A percentile compares a stretch with the other conserved stretches of the same genome.
These are phyloP conservation scores for Zalerion maritima DNA, from an alignment of 495 filamentous ascomycete genomes.

Conservation along the genomic window DNA sequence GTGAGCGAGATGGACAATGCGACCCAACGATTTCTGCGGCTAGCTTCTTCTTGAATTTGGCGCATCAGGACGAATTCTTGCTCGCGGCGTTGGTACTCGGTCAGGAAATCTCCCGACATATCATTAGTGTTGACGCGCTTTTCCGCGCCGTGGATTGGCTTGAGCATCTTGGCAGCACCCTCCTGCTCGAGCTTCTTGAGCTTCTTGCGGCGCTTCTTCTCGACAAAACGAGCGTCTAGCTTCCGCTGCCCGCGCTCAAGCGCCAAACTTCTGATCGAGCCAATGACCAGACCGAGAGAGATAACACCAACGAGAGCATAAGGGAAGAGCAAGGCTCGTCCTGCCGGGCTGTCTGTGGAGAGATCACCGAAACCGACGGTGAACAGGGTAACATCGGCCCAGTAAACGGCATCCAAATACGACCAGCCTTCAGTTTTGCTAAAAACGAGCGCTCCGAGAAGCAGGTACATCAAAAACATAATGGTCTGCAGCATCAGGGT, in stretches of 20 bases:
- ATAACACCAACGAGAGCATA: slow-evolving; percentile 71
- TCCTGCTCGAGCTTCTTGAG: slow-evolving; percentile 36
- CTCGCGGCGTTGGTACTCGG: slow-evolving; percentile 46
- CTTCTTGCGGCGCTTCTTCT: slow-evolving; percentile 47
- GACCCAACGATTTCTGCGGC: slow-evolving; percentile 50
- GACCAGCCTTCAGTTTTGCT: slow-evolving; percentile 59
- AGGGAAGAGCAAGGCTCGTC: slow-evolving; percentile 58
- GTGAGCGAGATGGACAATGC: slow-evolving; percentile 46
- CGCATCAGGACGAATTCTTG: slow-evolving; percentile 78
- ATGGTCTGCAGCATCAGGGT: slow-evolving; percentile 87
- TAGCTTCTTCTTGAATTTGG: slow-evolving; percentile 51
- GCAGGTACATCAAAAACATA: slow-evolving; percentile 57
- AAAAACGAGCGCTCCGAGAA: slow-evolving; percentile 59
- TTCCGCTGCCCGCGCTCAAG: slow-evolving; percentile 62
- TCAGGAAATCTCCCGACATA: slow-evolving; percentile 7
- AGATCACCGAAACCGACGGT: slow-evolving; percentile 72
- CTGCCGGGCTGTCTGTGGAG: slow-evolving; percentile 36
- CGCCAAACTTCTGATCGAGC: slow-evolving; percentile 65
- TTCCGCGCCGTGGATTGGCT: slow-evolving; percentile 25
- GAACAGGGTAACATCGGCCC: slow-evolving; percentile 70
- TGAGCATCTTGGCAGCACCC: slow-evolving; percentile 32
- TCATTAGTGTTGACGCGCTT: slow-evolving; percentile 2
- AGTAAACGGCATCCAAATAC: slow-evolving; percentile 70
- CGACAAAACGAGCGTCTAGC: slow-evolving; percentile 51
- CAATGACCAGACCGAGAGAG: slow-evolving; percentile 70